A percentile compares a stretch with the other conserved stretches of the same genome.
phyloP scores from a whole-genome alignment of 208 protist species.

The Blechomonas ayalai region DNA sequence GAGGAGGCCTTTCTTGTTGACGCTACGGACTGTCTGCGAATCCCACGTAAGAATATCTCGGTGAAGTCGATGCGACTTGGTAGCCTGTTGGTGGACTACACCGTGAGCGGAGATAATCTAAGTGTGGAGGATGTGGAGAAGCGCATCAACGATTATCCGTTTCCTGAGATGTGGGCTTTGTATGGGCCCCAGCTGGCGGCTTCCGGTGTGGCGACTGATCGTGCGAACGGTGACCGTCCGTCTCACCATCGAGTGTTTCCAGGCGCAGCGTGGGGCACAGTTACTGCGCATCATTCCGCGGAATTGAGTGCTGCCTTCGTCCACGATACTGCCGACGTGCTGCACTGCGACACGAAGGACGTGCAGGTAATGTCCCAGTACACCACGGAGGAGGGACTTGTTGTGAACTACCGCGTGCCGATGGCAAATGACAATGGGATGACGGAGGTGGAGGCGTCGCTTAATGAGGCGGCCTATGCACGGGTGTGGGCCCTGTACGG shows the following conservation, averaged over 20 bases:
- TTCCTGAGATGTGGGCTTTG: not conserved
- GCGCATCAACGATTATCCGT: constrained; percentile 7
- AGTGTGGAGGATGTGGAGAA: constrained; percentile 5
- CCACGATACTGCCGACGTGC: constrained; percentile 14
- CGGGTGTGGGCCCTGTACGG: constrained; percentile 18
- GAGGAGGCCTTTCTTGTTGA: constrained; percentile 16
- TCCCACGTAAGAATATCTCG: constrained; percentile 22
- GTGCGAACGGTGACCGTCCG: not conserved
- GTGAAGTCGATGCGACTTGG: constrained; percentile 8
- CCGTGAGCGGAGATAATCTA: constrained; percentile 5
- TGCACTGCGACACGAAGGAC: constrained; percentile 5
- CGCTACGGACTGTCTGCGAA: constrained; percentile 13
- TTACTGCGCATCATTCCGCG: constrained; percentile 7
- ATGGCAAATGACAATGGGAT: constrained; percentile 2
- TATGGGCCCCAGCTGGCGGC: too few relatives aligned
- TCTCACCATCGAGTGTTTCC: constrained; percentile 17
- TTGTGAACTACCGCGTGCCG: constrained; percentile 28
- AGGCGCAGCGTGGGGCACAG: constrained; percentile 9
- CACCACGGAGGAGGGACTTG: constrained; percentile 22
- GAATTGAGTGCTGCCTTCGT: constrained; percentile 17
- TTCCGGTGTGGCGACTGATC: not conserved
- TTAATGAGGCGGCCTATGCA: constrained; percentile 17
- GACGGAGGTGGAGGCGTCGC: constrained; percentile 6
- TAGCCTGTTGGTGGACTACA: constrained; percentile 22
- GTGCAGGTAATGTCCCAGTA: constrained; percentile 14